Percentiles rank a stretch among this genome's conserved stretches.
Conservation (phyloP, 768 basidiomycete species). For the Tephrocybe sp. region DNA sequence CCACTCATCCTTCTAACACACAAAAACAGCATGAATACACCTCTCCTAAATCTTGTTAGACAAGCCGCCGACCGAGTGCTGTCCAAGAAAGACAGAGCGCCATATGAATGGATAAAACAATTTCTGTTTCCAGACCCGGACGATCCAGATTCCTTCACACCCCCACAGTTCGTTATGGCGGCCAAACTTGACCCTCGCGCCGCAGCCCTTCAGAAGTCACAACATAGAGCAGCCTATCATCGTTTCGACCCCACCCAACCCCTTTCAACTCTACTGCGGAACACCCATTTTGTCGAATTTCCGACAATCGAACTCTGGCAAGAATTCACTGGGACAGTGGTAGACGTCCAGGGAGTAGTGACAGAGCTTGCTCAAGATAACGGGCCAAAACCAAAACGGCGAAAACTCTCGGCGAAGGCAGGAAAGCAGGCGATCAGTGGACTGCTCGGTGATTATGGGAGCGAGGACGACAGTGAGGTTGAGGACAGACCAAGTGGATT, state of each 20-base stretch:
- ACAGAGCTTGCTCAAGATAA: constrained; percentile 29
- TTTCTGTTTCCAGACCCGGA: constrained; percentile 55
- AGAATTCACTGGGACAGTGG: constrained; percentile 61
- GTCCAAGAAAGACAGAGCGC: constrained; percentile 35
- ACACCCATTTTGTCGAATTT: constrained; percentile 78
- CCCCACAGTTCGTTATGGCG: constrained; percentile 62
- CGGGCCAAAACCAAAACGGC: constrained; percentile 48
- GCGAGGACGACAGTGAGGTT: constrained; percentile 39
- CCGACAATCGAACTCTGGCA: constrained; percentile 82
- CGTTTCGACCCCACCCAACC: constrained; percentile 51
- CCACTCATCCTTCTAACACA: constrained; percentile 63
- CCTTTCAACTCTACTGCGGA: constrained; percentile 48
- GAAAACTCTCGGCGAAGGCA: constrained; percentile 51
- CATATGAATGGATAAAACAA: constrained; percentile 55
- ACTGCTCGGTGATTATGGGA: constrained; percentile 63
- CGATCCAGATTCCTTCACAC: constrained; percentile 53
- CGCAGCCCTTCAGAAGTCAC: constrained; percentile 15
- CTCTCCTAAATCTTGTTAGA: constrained; percentile 47
- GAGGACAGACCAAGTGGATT: constrained; percentile 33
- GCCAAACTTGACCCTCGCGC: constrained; percentile 41
- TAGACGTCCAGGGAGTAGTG: constrained; percentile 52
- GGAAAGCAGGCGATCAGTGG: constrained; percentile 57
- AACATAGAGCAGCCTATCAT: constrained; percentile 45
- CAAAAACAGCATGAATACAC: constrained; percentile 49
- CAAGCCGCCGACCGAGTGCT: constrained; percentile 28